Conservation (phyloP, 2,329 filamentous ascomycete genomes). For the Colletotrichum tropicale region DNA sequence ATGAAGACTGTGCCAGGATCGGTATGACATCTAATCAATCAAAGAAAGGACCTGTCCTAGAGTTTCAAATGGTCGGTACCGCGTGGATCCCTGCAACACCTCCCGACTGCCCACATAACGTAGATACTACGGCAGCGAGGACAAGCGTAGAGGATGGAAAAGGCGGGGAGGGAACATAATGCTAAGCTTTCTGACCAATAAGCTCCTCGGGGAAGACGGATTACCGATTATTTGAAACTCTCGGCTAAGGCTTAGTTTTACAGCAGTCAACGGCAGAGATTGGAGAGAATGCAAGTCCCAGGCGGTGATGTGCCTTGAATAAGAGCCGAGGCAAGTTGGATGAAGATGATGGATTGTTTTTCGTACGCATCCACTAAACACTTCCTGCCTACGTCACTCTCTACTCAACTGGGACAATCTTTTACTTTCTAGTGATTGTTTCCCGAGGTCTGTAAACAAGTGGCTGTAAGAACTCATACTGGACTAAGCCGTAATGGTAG, state of each 20-base stretch:
- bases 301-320: neutral
- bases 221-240: neutral
- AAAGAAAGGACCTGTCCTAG: neutral
- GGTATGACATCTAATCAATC: neutral
- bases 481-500: neutral
- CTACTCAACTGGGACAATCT: neutral
- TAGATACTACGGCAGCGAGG: neutral
- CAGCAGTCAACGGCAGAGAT: neutral
- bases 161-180: neutral
- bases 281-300: neutral
- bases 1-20: neutral
- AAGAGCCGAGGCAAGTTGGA: neutral
- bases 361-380: too few species aligned
- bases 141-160: neutral
- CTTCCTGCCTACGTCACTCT: too few species aligned
- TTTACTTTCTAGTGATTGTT: neutral
- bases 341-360: rapidly evolving
- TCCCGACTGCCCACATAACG: neutral
- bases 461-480: neutral
- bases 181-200: neutral
- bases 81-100: neutral
- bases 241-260: neutral
- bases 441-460: neutral
- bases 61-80: neutral
- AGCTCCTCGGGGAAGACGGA: neutral